These are phyloP conservation scores for Suillus clintonianus DNA, from an alignment of 768 basidiomycete species.

Conservation along the genomic window DNA sequence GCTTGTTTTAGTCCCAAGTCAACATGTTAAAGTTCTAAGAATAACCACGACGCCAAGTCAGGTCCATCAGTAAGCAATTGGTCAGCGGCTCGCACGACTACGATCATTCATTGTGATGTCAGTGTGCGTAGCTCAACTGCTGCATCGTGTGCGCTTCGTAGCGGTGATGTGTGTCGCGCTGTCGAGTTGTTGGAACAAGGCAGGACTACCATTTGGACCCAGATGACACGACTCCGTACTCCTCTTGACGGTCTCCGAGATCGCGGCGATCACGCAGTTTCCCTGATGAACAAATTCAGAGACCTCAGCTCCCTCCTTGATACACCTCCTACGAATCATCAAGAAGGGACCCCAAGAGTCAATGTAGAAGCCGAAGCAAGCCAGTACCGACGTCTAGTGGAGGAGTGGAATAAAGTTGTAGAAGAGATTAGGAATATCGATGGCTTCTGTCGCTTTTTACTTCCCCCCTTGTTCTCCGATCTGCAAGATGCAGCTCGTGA, in stretches of 20 bases:
- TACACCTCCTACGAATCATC: background rate
- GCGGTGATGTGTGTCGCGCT: no score
- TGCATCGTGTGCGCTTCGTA: background rate
- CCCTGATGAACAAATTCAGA: background rate
- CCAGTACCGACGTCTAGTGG: background rate
- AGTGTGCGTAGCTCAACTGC: no score
- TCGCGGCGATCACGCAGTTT: background rate
- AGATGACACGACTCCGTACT: no score
- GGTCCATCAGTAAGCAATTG: no score
- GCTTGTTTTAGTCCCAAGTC: no score
- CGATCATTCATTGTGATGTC: no score
- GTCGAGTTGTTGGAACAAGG: no score
- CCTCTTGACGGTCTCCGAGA: background rate
- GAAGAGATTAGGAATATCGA: constrained; percentile 11
- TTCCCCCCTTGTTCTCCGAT: constrained; percentile 9
- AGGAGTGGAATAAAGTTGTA: constrained; percentile 15
- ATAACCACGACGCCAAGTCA: no score
- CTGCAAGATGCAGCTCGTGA: constrained; percentile 11
- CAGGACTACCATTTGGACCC: no score
- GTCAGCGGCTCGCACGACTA: no score
- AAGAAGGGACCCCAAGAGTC: background rate
- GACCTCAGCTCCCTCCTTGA: background rate
- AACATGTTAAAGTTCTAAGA: no score
- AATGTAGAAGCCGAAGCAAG: background rate
- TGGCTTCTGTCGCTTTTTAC: constrained; percentile 17